These are phyloP conservation scores for Russula virescens DNA, from an alignment of 768 basidiomycete species.

Conservation along the genomic window DNA sequence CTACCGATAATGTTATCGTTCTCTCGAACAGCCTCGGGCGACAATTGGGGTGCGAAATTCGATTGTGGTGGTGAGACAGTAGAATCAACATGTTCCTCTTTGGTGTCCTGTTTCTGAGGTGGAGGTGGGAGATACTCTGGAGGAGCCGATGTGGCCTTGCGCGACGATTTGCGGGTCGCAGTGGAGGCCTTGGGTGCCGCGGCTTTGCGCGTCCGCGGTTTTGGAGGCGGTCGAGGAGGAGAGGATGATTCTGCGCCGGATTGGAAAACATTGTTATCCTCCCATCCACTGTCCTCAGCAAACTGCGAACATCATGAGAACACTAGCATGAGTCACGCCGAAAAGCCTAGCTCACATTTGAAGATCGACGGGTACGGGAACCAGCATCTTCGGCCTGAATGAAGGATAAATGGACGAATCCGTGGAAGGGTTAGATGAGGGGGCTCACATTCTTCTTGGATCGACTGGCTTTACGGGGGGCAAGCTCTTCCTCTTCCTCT, in stretches of 20 bases:
- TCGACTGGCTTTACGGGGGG: slow-evolving; percentile 53
- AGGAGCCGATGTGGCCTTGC: slow-evolving; percentile 69
- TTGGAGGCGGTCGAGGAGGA: slow-evolving; percentile 58
- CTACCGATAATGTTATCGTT: slow-evolving; percentile 17
- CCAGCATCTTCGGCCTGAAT: slow-evolving; percentile 44
- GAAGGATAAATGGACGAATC: slow-evolving; percentile 4
- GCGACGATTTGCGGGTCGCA: slow-evolving; percentile 42
- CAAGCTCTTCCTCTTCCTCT: slow-evolving; percentile 59
- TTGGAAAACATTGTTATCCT: slow-evolving; percentile 87
- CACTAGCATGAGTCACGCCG: not conserved
- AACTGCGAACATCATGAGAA: slow-evolving; percentile 25
- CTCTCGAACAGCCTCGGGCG: slow-evolving; percentile 35
- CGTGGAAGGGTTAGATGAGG: not conserved
- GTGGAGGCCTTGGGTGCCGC: slow-evolving; percentile 38
- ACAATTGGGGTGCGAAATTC: slow-evolving; percentile 51
- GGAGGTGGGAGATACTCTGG: slow-evolving; percentile 39
- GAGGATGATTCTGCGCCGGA: slow-evolving; percentile 88
- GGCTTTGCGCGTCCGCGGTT: slow-evolving; percentile 33
- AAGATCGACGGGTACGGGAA: slow-evolving; percentile 49
- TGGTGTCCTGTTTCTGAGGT: slow-evolving; percentile 2
- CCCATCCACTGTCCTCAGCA: slow-evolving; percentile 77
- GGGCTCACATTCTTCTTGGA: slow-evolving; percentile 51
- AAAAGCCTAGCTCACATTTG: slow-evolving; percentile 28
- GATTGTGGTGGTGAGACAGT: slow-evolving; percentile 44
- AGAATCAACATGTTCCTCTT: slow-evolving; percentile 17